Base-by-base conservation (phyloP, 2,329 filamentous ascomycete genomes). In the Rhynchosporium agropyri region DNA sequence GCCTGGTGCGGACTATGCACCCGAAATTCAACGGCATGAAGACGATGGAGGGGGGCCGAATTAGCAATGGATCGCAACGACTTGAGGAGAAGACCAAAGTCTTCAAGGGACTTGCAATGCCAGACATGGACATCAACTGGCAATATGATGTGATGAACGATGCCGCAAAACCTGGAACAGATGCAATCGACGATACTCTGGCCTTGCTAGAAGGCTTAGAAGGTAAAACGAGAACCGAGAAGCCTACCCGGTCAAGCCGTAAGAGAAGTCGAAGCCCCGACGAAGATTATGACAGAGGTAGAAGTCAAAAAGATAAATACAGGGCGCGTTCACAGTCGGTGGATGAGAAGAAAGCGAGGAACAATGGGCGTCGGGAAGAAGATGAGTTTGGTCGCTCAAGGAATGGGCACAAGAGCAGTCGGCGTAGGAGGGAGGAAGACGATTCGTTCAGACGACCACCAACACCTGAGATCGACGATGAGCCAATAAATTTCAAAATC, bases 121-220 rank as follows among this genome's bases (percentile, higher is more conserved):
- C 94, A 1, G 94, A 99, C 76, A 89, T 88, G 73, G 83, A 87
- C 38, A 77, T 81, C 9, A 74, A 78, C 15, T 86, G 81, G 75
- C 79, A 80, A 6, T 81, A 84, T 48, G 79, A 83, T 33, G 79
- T 77, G 26, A 76, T 77, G 40, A 63, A 67, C 2, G 73, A 74
- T 0, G 69, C 72, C 58, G 70, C 29, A 29, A 76, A 77, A 60
- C 74, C 76, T 28, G 79, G 79, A 63, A 79, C 78, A 1, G 89
- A 91, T 73, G 90, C 86, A 26, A 89, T 97, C 72, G 95, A 98
- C 73, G 93, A 99, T 76, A 97, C 95, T 0, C 86, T 99, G 70
- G 93, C 93, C 0, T 83, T 96, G 71, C 77, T 99, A n/a, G 95
- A 98, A 76, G 89, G 88, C 0, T 78, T 98, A 45, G 92, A 92